Base-by-base conservation (phyloP, 306 rosid genomes). In the Rosa lucieae region DNA sequence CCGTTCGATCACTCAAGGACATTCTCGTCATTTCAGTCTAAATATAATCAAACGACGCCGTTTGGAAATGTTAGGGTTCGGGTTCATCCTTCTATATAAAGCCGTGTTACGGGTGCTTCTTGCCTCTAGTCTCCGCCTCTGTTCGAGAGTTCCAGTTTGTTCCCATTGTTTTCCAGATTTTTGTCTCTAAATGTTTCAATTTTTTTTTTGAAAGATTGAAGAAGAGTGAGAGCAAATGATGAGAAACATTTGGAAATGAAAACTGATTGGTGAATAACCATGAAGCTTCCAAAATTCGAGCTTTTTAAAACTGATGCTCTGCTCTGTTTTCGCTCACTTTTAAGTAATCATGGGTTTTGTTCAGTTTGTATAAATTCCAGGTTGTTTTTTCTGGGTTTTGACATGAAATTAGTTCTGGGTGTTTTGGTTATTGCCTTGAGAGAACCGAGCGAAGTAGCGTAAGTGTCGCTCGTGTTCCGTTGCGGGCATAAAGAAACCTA, bases 201-300 rank as follows among this genome's bases (percentile, higher is more conserved):
- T 0, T 2, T 51, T 20, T 3, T 23, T 23, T 23, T 23, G n/a
- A 23, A 23, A 23, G 26, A 23, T 23, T 23, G 29, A 14, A 15
- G 20, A 13, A 63, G 58, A 26, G 43, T 10, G 63, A 8, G 13
- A 23, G 70, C 78, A 74, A 10, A 43, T 74, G 78, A 74, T 74
- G 70, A 74, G 78, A 43, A 42, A 42, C n/a, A 21, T 56, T 74
- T 74, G 77, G 77, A 56, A 74, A 15, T 13, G 3, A 4, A 39
- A 42, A 40, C 78, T 59, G 70, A 74, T 23, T 58, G 78, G 78
- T 14, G 55, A 74, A 42, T 66, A 74, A 39, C 69, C 78, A 59
- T 74, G 78, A 74, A 74, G 78, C 55, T 74, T 74, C 78, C 70
- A 74, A 74, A 74, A 74, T 11, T 42, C 78, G 78, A 74, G 78